Percentiles rank a stretch among this genome's conserved stretches.
These are phyloP conservation scores for Penicillium hesseltinei DNA, from an alignment of 2,329 filamentous ascomycete species.

Conservation along the genomic window DNA sequence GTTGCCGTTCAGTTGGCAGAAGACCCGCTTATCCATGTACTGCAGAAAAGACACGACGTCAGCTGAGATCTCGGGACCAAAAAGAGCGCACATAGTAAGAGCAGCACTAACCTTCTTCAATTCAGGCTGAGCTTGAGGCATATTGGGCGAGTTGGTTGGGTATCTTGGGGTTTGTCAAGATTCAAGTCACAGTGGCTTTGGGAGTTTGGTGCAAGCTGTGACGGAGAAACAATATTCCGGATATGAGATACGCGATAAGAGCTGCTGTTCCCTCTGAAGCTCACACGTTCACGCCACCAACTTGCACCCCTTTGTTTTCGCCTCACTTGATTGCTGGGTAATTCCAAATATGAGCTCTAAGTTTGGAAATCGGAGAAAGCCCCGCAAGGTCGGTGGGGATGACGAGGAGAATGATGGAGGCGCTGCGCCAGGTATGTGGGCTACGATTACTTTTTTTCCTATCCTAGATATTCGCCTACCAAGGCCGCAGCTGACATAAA, in stretches of 20 bases:
- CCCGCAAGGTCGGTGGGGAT: slow-evolving; percentile 73
- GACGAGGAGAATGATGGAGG: slow-evolving; percentile 51
- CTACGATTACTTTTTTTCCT: slow-evolving; percentile 11
- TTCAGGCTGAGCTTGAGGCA: slow-evolving; percentile 98
- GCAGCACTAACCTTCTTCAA: slow-evolving; percentile 78
- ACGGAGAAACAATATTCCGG: slow-evolving; percentile 39
- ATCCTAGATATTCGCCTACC: slow-evolving; percentile 21
- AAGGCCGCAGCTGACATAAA: slow-evolving; percentile 28
- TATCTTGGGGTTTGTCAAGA: slow-evolving; percentile 23
- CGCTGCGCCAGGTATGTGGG: slow-evolving; percentile 43
- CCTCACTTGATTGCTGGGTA: not conserved
- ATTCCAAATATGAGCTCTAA: slow-evolving; percentile 53
- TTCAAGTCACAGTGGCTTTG: slow-evolving; percentile 27
- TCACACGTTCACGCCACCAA: slow-evolving; percentile 8
- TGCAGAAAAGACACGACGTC: slow-evolving; percentile 40
- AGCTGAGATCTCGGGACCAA: slow-evolving; percentile 7
- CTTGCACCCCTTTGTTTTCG: slow-evolving; percentile 2
- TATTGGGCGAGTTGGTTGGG: slow-evolving; percentile 51
- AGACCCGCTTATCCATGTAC: slow-evolving; percentile 99
- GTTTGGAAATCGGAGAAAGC: slow-evolving; percentile 61
- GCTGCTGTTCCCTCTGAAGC: slow-evolving; percentile 1
- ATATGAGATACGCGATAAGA: slow-evolving; percentile 25
- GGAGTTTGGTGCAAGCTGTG: slow-evolving; percentile 29
- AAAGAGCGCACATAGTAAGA: not conserved
- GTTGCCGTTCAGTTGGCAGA: slow-evolving; percentile 96